phyloP scores from a whole-genome alignment of 192 early-diverging fungal species.

The Coemansia sp. region DNA sequence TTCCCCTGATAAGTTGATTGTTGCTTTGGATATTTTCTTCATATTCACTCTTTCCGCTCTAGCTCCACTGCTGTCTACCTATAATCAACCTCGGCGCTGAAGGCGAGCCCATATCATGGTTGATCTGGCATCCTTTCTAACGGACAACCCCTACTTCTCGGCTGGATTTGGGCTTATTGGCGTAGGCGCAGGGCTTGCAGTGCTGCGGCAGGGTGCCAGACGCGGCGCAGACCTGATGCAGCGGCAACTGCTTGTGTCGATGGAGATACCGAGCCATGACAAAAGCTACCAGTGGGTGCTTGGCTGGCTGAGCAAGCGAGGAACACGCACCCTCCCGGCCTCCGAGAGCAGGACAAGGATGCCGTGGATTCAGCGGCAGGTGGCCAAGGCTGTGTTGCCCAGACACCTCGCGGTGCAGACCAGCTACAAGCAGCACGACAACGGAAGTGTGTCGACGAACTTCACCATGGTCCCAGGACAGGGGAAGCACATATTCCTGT shows the following conservation, averaged over 20 bases:
- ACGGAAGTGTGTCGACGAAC: conserved; percentile 78
- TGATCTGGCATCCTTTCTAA: conserved; percentile 51
- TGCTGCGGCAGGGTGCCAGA: conserved; percentile 70
- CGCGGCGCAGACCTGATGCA: conserved; percentile 69
- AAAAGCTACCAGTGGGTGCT: conserved; percentile 92
- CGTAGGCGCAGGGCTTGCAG: conserved; percentile 77
- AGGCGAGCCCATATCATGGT: conserved; percentile 41
- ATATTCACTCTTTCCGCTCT: neutral
- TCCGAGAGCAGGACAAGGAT: conserved; percentile 16
- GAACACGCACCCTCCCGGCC: conserved; percentile 24
- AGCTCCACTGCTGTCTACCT: neutral
- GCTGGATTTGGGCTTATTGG: conserved; percentile 93
- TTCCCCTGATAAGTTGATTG: conserved; percentile 1
- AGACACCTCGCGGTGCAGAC: conserved; percentile 88
- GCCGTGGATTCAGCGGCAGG: conserved; percentile 58
- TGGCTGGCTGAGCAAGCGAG: conserved; percentile 76
- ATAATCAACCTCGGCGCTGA: neutral
- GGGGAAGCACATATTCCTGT: conserved; percentile 85
- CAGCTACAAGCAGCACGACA: conserved; percentile 82
- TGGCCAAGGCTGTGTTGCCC: conserved; percentile 54
- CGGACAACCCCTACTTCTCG: conserved; percentile 89
- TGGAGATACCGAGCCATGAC: conserved; percentile 95
- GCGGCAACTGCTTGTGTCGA: conserved; percentile 80
- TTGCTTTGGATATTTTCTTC: conserved; percentile 1
- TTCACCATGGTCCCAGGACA: conserved; percentile 92